Evolutionary conservation across 768 basidiomycete species (phyloP).

Genomic region (Fomitopsis serialis): DNA sequence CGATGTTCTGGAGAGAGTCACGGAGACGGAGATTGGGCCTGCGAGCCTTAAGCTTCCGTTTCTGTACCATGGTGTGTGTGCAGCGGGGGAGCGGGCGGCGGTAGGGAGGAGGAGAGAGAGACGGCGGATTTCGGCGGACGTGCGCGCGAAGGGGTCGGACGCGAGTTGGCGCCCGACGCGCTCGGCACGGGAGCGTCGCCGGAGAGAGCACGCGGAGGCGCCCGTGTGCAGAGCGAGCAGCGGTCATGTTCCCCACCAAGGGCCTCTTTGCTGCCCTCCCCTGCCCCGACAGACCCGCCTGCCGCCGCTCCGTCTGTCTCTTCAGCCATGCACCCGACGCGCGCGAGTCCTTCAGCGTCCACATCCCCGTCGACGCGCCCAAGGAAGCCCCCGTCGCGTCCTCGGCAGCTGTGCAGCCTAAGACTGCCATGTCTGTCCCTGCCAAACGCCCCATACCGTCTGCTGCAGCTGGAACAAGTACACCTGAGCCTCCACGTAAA

Average conservation of each 20-base stretch:
- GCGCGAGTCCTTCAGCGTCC: constrained; percentile 30
- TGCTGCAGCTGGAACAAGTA: constrained; percentile 10
- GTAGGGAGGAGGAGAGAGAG: neutral
- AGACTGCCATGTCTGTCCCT: constrained; percentile 13
- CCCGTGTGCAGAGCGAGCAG: neutral
- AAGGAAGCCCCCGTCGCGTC: constrained; percentile 9
- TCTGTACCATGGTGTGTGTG: neutral
- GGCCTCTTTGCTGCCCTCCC: constrained; percentile 51
- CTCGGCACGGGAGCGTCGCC: neutral
- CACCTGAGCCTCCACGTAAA: constrained; percentile 55
- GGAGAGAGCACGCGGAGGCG: neutral
- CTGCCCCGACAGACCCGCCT: constrained; percentile 52
- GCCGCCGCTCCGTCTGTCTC: constrained; percentile 50
- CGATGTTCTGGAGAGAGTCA: constrained; percentile 16
- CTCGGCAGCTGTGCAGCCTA: constrained; percentile 5
- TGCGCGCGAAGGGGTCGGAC: neutral
- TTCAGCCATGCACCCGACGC: constrained; percentile 55
- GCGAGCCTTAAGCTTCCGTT: neutral
- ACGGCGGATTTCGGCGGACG: neutral
- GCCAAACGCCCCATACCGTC: constrained; percentile 25
- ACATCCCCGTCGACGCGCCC: constrained; percentile 31
- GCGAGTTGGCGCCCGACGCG: neutral
- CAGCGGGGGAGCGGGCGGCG: neutral
- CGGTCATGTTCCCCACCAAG: constrained; percentile 56
- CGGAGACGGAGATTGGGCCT: constrained; percentile 6